These are phyloP conservation scores for Mastigamoeba balamuthi DNA, from an alignment of 78 protist genomes.

Conservation along the genomic window DNA sequence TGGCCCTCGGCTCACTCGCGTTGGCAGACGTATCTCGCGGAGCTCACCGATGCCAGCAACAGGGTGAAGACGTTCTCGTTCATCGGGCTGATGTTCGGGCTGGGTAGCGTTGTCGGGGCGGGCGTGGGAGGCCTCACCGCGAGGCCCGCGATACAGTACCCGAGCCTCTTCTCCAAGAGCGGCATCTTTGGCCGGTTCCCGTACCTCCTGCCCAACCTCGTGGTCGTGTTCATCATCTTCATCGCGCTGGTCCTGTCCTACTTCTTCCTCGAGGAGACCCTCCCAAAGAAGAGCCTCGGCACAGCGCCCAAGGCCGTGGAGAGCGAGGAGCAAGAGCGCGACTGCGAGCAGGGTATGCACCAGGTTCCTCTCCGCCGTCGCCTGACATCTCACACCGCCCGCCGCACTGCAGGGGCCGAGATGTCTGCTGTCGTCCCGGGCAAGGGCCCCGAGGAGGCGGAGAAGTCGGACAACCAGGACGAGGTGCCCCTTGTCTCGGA, in stretches of 20 bases:
- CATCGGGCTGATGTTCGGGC: not conserved
- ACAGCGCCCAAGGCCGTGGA: no score
- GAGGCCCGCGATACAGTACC: not conserved
- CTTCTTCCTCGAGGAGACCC: not conserved
- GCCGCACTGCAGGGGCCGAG: no score
- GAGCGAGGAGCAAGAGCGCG: no score
- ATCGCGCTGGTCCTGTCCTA: not conserved
- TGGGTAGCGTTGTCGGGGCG: not conserved
- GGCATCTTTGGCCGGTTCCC: not conserved
- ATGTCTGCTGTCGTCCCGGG: no score
- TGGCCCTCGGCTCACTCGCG: no score
- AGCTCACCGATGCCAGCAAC: not conserved
- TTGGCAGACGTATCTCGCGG: not conserved
- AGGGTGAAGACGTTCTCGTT: not conserved
- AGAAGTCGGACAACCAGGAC: no score
- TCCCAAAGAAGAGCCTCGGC: not conserved
- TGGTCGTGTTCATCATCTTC: not conserved
- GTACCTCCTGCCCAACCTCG: not conserved
- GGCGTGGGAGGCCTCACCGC: not conserved
- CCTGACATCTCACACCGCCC: no score
- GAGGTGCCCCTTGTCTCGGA: no score
- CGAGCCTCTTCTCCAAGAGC: not conserved
- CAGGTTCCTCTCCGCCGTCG: no score
- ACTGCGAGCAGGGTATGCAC: no score
- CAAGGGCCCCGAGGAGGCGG: no score